Evolutionary conservation across 2,329 filamentous ascomycete species (phyloP), one percentile per base, ranked within the genome.

Genomic region (Trichoderma aggressivum): DNA sequence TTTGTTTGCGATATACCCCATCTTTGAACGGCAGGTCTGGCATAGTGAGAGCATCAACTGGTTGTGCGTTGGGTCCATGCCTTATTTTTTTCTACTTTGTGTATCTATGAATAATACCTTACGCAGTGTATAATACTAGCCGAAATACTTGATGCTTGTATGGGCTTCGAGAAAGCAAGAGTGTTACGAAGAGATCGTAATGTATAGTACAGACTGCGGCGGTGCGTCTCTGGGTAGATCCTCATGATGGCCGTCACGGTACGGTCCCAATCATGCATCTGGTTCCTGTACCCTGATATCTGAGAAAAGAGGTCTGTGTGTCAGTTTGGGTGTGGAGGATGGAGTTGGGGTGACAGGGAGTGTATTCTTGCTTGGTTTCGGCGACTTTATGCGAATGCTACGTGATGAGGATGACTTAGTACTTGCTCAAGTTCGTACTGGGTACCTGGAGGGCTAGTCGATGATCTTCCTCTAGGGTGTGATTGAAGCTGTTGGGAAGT

Each of bases 31-130:
- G 66, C 65, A 64, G 70, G 66, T 53, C 66, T 63, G 66, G 70
- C 70, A 72, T 63, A 72, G 70, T 60, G 70, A 53, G 43, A 70
- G 66, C 66, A 59, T 70, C 66, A 55, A 70, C 30, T 58, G 58
- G 72, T 74, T 73, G 69, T 70, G 50, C 50, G 63, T 70, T 59
- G 66, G 28, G 26, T 69, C 50, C 47, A 32, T 30, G 21, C 39
- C 70, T 64, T 73, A 3, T 59, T 72, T 66, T 50, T 39, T 39
- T 61, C 26, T 61, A 36, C 55, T 30, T 66, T 71, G n/a, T 63
- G 59, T 63, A 43, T 43, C 39, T 43, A 70, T 62, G 39, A 62
- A 55, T 28, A 70, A 39, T 53, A 43, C n/a, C n/a, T n/a, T 30
- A 47, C 47, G 32, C n/a, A 32, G 30, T 36, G 61, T 65, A 32